Evolutionary conservation across 441 rosid genomes (phyloP).

Genomic region (Macaranga tanarius): DNA sequence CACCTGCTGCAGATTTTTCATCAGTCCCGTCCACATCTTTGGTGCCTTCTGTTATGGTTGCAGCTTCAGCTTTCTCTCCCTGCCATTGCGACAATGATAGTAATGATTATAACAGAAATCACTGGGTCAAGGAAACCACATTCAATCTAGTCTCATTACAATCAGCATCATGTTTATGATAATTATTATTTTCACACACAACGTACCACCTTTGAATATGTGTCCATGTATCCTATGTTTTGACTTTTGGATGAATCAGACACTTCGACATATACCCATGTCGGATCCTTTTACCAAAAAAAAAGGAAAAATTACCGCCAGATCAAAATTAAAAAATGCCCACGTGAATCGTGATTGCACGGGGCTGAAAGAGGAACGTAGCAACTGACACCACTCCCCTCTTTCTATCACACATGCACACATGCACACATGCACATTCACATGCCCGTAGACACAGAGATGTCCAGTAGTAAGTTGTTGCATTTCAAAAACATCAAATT

Average conservation of each 20-base stretch:
- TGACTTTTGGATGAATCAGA: constrained; percentile 21
- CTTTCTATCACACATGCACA: neutral
- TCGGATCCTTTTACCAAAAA: constrained; percentile 20
- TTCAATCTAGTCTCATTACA: neutral
- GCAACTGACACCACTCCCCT: neutral
- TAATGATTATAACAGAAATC: neutral
- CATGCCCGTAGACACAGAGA: no score
- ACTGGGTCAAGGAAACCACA: neutral
- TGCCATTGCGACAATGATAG: constrained; percentile 26
- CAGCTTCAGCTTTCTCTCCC: constrained; percentile 42
- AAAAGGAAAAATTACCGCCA: constrained; percentile 10
- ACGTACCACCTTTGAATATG: constrained; percentile 14
- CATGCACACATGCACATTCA: neutral
- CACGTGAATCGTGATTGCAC: neutral
- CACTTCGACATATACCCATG: constrained; percentile 23
- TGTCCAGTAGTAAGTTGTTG: no score
- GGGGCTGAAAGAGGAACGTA: neutral
- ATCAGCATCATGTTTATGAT: neutral
- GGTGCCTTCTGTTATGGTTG: constrained; percentile 37
- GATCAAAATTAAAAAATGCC: constrained; percentile 8
- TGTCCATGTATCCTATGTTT: constrained; percentile 23
- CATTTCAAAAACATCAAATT: neutral
- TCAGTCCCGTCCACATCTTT: constrained; percentile 35
- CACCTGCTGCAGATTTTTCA: constrained; percentile 34
- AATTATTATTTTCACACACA: neutral